Evolutionary conservation across 176 grass and related monocot species (phyloP).

Genomic region (Avena eriantha): DNA sequence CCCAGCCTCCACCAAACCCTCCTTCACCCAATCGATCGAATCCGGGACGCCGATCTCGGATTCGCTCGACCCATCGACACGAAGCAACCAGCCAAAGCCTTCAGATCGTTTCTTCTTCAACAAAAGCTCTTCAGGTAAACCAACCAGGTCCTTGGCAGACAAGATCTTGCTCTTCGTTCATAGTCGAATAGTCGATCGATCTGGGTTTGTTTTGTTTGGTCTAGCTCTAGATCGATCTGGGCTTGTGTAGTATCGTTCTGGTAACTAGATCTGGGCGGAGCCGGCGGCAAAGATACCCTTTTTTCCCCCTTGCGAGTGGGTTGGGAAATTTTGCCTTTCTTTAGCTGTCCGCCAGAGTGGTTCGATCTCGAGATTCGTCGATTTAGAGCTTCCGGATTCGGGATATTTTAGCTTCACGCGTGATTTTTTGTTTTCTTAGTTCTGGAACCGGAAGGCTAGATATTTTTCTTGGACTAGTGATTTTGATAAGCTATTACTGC

Average conservation of each 20-base stretch:
- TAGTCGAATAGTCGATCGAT: background rate
- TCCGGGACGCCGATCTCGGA: slow-evolving; percentile 60
- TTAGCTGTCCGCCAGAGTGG: no score
- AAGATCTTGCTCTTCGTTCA: background rate
- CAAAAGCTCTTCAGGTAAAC: slow-evolving; percentile 29
- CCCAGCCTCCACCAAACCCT: slow-evolving; percentile 2
- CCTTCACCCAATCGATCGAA: slow-evolving; percentile 16
- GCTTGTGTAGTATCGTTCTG: background rate
- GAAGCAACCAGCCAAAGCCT: background rate
- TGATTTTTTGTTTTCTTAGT: background rate
- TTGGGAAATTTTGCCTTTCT: background rate
- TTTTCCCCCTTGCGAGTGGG: no score
- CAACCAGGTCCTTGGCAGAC: background rate
- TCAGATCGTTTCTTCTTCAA: background rate
- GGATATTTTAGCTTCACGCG: background rate
- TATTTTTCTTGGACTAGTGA: background rate
- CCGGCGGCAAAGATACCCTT: background rate
- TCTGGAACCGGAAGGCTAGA: no score
- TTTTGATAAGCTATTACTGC: background rate
- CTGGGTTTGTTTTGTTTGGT: background rate
- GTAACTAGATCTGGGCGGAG: slow-evolving; percentile 31
- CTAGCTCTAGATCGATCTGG: background rate
- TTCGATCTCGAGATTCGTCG: background rate
- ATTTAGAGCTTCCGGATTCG: background rate
- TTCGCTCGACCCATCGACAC: background rate